phyloP scores from a whole-genome alignment of 2,329 filamentous ascomycete species.

The Pestalotiopsis fici region DNA sequence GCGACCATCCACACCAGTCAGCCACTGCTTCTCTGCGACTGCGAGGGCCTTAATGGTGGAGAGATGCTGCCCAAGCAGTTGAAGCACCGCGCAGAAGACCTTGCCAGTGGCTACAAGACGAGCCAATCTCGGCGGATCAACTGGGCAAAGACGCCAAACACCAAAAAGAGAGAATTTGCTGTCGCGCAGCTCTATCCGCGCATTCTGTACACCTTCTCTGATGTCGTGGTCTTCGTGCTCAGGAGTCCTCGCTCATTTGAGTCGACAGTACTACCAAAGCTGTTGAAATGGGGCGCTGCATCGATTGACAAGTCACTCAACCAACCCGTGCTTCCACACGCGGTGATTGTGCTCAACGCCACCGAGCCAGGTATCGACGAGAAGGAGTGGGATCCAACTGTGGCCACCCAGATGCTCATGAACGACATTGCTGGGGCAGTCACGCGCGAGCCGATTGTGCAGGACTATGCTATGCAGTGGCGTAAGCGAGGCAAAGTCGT shows the following conservation, averaged over 20 bases:
- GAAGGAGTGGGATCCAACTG: slow-evolving; percentile 42
- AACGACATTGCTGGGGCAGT: slow-evolving; percentile 33
- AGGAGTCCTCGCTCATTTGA: slow-evolving; percentile 43
- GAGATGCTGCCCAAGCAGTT: slow-evolving; percentile 36
- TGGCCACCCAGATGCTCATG: slow-evolving; percentile 39
- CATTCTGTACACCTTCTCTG: slow-evolving; percentile 46
- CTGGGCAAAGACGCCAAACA: slow-evolving; percentile 35
- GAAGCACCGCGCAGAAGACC: slow-evolving; percentile 19
- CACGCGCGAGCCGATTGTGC: slow-evolving; percentile 31
- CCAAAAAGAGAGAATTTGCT: slow-evolving; percentile 35
- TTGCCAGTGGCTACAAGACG: slow-evolving; percentile 14
- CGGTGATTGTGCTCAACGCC: slow-evolving; percentile 53
- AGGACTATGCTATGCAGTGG: slow-evolving; percentile 44
- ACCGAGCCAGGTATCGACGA: slow-evolving; percentile 37
- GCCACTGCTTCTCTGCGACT: slow-evolving; percentile 52
- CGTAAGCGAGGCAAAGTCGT: slow-evolving; percentile 38
- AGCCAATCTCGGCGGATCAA: slow-evolving; percentile 23
- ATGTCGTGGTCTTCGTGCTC: slow-evolving; percentile 45
- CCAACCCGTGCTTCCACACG: slow-evolving; percentile 55
- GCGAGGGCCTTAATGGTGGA: slow-evolving; percentile 52
- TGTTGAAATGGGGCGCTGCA: slow-evolving; percentile 52
- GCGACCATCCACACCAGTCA: slow-evolving; percentile 34
- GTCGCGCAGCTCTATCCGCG: slow-evolving; percentile 43
- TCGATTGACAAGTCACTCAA: slow-evolving; percentile 55
- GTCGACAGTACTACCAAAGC: slow-evolving; percentile 36